Conservation (phyloP, 164 flowering plant genomes). For the Piper longum region DNA sequence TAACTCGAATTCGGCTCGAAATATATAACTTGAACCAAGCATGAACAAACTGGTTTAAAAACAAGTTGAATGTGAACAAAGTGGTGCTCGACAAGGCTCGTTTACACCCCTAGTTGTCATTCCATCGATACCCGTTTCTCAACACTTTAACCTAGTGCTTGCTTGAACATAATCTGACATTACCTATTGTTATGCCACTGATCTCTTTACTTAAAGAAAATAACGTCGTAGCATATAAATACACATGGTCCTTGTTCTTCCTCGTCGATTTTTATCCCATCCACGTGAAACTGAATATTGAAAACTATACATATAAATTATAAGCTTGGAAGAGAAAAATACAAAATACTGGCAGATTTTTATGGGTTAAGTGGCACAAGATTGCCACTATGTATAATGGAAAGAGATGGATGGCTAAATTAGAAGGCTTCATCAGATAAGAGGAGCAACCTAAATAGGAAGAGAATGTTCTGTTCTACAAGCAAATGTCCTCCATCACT, state of each 20-base stretch:
- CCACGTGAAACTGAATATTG: neutral
- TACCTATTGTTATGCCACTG: too few relatives aligned
- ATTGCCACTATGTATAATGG: neutral
- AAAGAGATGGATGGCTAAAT: neutral
- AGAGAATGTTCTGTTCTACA: neutral
- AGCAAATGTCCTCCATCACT: neutral
- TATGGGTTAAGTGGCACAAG: neutral
- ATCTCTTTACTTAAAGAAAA: too few relatives aligned
- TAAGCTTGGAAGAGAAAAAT: neutral
- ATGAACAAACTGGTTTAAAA: too few relatives aligned
- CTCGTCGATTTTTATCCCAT: neutral
- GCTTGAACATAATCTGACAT: too few relatives aligned
- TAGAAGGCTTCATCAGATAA: neutral
- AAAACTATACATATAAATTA: neutral
- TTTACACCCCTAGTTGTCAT: too few relatives aligned
- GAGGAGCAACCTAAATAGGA: neutral
- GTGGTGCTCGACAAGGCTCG: too few relatives aligned
- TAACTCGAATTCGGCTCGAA: too few relatives aligned
- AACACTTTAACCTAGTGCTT: neutral
- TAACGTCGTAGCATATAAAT: too few relatives aligned
- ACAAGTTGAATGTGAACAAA: too few relatives aligned
- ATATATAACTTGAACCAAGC: too few relatives aligned
- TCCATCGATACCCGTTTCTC: neutral
- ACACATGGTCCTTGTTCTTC: too few relatives aligned
- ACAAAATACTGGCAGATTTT: neutral